Evolutionary conservation across 2,329 filamentous ascomycete genomes (phyloP), one percentile per base, ranked within the genome.

Genomic region (Botrytis squamosa): DNA sequence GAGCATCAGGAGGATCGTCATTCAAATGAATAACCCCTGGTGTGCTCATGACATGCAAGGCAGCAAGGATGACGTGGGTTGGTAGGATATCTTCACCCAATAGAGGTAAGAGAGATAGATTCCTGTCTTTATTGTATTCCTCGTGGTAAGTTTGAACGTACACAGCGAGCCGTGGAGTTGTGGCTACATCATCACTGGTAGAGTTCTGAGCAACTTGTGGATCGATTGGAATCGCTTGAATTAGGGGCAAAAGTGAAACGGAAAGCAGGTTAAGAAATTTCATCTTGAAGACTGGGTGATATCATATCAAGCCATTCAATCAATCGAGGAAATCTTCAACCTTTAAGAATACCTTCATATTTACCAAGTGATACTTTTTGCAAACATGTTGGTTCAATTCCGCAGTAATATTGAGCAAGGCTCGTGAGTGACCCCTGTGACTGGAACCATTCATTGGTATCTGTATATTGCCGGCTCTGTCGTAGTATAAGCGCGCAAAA

Each of bases 11-110:
- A 8, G 75, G 66, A 29, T 73, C 52, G 33, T 76, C 73, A 40
- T 76, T 76, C 6, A 76, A 40, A 52, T 75, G 49, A 20, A 75
- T 74, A 12, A 29, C 29, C 10, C 67, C 72, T 12, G 74, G 57
- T 29, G 44, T 49, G 3, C n/a, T 18, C 40, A 55, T 44, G 40
- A 74, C 33, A 68, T 74, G 74, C n/a, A 74, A 60, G 20, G 64
- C 38, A 9, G 71, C 46, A 7, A 75, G 46, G 36, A 75, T 75
- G 14, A 74, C 60, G 68, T 75, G 74, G 6, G 66, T 75, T 38
- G 66, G 44, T 10, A 63, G 65, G 20, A 68, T 75, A 4, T 71
- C 33, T 29, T 46, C n/a, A 29, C 36, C 25, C 12, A 67, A 16
- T 22, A 75, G 62, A 42, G 74, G 74, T 29, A 75, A 67, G 52